Evolutionary conservation across 2,329 filamentous ascomycete genomes (phyloP), one percentile per base, ranked within the genome.

Genomic region (Fusarium azukiicola): DNA sequence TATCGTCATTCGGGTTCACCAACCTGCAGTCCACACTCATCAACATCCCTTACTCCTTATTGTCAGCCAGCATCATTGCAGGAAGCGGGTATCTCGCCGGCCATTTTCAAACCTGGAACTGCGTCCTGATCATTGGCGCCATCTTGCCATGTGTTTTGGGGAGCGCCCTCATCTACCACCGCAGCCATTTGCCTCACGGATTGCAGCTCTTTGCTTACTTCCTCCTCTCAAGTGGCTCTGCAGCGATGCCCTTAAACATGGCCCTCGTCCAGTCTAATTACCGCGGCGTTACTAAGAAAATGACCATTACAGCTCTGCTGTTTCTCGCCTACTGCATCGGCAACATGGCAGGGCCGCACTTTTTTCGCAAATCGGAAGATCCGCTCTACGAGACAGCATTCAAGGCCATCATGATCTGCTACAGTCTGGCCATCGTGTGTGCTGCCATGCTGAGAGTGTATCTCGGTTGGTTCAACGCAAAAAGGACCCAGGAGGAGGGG

Each of bases 141-240:
- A 89, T 93, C 1, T 38, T 92, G 0, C 90, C 91, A 2, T 91
- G 91, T 63, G 88, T 93, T 21, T 79, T 89, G 4, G 92, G 92
- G 9, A 90, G 90, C 32, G 90, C 90, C 5, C 83, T 93, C 74
- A 93, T 93, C 70, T 92, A 92, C 73, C 85, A 85, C 42, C 90
- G 91, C 66, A 83, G 84, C 44, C 80, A 84, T 38, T 84, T 90
- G 21, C 79, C 85, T 8, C 85, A 87, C 17, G 87, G 88, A 12
- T 87, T 89, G 3, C 90, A 92, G 74, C 88, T 94, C 0, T 89
- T 93, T 44, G 92, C 91, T 6, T 94, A 93, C 84, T 94, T 93
- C 80, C 84, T 93, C 14, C 87, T 94, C 6, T 90, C 90, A 2
- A 90, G 90, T 0, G 92, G 92, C 0, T 90, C 92, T 0, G 87